Evolutionary conservation across 345 rosid species (phyloP), one percentile per base, ranked within the genome.

Genomic region (Aquilaria malaccensis): DNA sequence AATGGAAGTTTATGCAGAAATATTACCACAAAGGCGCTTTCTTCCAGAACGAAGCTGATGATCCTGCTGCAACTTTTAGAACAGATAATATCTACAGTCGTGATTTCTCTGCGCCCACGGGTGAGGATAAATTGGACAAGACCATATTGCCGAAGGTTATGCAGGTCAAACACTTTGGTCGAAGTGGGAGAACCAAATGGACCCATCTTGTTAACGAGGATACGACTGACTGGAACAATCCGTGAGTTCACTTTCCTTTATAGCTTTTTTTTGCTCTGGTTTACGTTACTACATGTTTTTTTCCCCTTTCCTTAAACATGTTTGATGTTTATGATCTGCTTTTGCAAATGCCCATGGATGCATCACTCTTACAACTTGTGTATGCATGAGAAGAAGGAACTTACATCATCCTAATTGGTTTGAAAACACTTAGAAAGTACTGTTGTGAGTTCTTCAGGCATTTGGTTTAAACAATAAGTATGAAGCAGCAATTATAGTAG

Each of bases 121-220:
- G 95, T 30, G 95, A 85, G 49, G 95, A 87, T 80, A 87, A 72
- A 72, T 73, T 87, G 95, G 83, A 85, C 60, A 87, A 84, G 67
- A 74, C 80, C 33, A 86, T 83, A 63, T 64, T 86, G 58, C 93
- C 93, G 0, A 86, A 83, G 66, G 93, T 86, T 55, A 83, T 86
- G 93, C 93, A 86, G 61, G 89, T 86, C 67, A 82, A 86, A 64
- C 85, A 88, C 78, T 88, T 88, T 62, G 89, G 92, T 70, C 89
- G 96, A 1, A 88, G 91, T 60, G 92, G 96, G 45, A 75, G 89
- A 70, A 85, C 96, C 45, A 88, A 88, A 71, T 83, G 96, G 96
- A 85, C 96, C 10, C 96, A 88, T 75, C 89, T 88, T 74, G 91
- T 85, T 64, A 80, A 77, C 59, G 89, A 88, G 72, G 89, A 85